Percentiles rank a stretch among this genome's conserved stretches.
Evolutionary conservation across 1,284 basidiomycete genomes (phyloP).

Genomic region (Ustilago xerochloae): DNA sequence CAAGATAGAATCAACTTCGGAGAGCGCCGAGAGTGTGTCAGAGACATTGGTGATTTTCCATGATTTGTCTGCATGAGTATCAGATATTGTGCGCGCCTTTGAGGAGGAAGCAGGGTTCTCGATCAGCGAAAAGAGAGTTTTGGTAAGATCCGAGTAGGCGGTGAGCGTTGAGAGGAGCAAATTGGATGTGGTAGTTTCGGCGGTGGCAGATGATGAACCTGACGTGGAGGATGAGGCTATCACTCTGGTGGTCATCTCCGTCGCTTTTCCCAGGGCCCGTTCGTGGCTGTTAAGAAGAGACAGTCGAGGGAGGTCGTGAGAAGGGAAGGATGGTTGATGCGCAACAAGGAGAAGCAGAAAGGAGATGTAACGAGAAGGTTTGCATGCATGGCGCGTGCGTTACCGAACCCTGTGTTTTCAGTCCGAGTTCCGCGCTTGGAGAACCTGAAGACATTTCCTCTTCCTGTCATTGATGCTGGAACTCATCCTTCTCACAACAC

Average conservation of each 20-base stretch:
- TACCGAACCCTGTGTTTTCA: not conserved
- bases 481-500: not conserved
- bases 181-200: conserved; percentile 27
- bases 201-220: conserved; percentile 1
- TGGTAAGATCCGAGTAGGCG: conserved; percentile 44
- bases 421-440: conserved; percentile 1
- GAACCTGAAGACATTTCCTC: not conserved
- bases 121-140: conserved; percentile 39
- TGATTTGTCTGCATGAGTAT: conserved; percentile 14
- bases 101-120: conserved; percentile 18
- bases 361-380: not conserved
- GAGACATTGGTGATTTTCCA: conserved; percentile 19
- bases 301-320: no score
- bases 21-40: conserved; percentile 21
- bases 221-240: not conserved
- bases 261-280: no score
- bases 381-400: conserved; percentile 8
- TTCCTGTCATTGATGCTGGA: not conserved
- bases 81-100: conserved; percentile 14
- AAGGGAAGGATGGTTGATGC: not conserved
- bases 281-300: no score
- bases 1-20: conserved; percentile 31
- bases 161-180: conserved; percentile 35
- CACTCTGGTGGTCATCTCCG: not conserved
- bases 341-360: not conserved